Percentiles rank a stretch among this genome's conserved stretches.
phyloP scores from a whole-genome alignment of 306 rosid species.

The Abrus pulchellus region DNA sequence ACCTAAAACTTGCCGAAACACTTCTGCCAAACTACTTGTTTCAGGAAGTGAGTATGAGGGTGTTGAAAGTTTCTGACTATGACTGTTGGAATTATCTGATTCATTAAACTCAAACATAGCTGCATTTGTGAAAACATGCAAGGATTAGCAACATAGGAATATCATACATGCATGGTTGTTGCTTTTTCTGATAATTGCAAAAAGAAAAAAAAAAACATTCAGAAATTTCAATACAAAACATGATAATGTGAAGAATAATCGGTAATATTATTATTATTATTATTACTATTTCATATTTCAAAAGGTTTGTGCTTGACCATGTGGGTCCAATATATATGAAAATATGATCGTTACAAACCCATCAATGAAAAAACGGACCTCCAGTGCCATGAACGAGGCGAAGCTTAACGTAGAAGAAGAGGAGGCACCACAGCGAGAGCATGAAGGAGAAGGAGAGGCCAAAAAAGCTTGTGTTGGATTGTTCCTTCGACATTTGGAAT shows the following conservation, averaged over 20 bases:
- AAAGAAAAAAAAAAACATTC: neutral
- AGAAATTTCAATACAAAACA: neutral
- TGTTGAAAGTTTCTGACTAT: constrained; percentile 48
- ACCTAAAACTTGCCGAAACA: constrained; percentile 63
- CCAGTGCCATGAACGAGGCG: constrained; percentile 65
- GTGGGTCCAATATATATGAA: neutral
- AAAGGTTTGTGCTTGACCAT: neutral
- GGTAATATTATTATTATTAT: neutral
- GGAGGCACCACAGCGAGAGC: constrained; percentile 72
- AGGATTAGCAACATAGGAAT: constrained; percentile 49
- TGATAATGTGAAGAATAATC: neutral
- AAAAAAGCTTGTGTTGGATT: constrained; percentile 52
- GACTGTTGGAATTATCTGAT: constrained; percentile 49
- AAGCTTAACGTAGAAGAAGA: constrained; percentile 66
- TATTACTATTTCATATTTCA: neutral
- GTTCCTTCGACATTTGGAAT: constrained; percentile 49
- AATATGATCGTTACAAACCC: neutral
- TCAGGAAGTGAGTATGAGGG: constrained; percentile 51
- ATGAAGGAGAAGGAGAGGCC: constrained; percentile 76
- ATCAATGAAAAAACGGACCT: constrained; percentile 51
- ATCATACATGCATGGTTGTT: constrained; percentile 31
- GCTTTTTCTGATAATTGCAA: constrained; percentile 39
- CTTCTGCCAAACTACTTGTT: constrained; percentile 56
- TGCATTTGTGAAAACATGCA: constrained; percentile 52
- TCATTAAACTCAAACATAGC: constrained; percentile 55